phyloP scores from a whole-genome alignment of 306 rosid genomes.

The Gillenia trifoliata region DNA sequence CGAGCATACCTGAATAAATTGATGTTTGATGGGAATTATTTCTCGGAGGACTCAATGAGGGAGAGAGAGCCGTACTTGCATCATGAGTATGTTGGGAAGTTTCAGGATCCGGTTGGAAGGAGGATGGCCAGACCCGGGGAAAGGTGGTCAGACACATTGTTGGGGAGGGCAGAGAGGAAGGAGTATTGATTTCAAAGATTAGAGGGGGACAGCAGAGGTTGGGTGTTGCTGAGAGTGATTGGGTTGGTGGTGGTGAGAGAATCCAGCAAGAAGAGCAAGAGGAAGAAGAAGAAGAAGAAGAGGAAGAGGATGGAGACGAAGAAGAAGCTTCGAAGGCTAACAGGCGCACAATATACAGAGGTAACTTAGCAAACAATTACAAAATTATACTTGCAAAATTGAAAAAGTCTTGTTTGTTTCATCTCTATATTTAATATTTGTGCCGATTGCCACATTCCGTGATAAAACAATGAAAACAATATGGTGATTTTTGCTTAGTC shows the following conservation, averaged over 20 bases:
- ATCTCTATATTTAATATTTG: neutral
- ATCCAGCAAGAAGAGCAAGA: constrained; percentile 44
- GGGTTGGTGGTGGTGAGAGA: constrained; percentile 63
- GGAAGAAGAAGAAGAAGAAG: constrained; percentile 22
- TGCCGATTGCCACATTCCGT: neutral
- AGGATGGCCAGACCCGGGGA: constrained; percentile 90
- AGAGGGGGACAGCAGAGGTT: constrained; percentile 89
- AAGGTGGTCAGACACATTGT: constrained; percentile 86
- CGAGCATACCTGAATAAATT: constrained; percentile 71
- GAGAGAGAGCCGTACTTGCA: constrained; percentile 89
- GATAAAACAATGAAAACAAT: neutral
- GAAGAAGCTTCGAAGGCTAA: constrained; percentile 19
- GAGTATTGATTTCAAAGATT: constrained; percentile 64
- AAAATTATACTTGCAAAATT: neutral
- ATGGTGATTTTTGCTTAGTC: neutral
- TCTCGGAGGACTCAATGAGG: constrained; percentile 89
- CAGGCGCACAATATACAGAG: constrained; percentile 35
- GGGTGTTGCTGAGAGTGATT: constrained; percentile 85
- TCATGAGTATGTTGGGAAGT: constrained; percentile 81
- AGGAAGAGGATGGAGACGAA: constrained; percentile 27
- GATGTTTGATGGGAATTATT: constrained; percentile 53
- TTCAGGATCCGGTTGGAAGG: constrained; percentile 70
- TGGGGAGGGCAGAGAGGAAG: constrained; percentile 91
- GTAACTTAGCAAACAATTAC: constrained; percentile 25
- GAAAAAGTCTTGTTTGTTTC: neutral